phyloP scores from a whole-genome alignment of 2,329 filamentous ascomycete genomes.

The Fusarium sp. region DNA sequence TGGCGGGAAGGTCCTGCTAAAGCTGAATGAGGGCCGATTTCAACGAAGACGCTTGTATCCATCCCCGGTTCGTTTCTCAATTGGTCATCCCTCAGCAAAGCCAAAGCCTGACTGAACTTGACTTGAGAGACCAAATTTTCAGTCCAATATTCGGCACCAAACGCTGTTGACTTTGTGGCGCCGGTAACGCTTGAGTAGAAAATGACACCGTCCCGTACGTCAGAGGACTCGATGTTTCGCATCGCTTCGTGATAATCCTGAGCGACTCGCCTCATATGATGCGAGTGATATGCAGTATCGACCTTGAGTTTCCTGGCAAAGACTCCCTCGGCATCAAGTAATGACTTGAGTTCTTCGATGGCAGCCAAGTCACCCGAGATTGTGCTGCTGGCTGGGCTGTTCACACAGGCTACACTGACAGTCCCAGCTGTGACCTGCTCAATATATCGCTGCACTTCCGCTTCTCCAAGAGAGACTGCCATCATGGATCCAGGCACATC shows the following conservation, averaged over 20 bases:
- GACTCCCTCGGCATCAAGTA: not conserved
- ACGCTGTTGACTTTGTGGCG: not conserved
- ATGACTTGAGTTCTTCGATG: conserved; percentile 1
- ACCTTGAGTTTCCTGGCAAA: conserved; percentile 8
- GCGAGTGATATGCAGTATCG: conserved; percentile 12
- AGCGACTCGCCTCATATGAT: conserved; percentile 1
- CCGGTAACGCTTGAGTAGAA: conserved; percentile 11
- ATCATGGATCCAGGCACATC: conserved; percentile 5
- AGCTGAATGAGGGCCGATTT: conserved; percentile 6
- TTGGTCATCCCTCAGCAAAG: not conserved
- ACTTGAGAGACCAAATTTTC: not conserved
- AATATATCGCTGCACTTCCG: conserved; percentile 4
- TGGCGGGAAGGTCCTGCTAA: conserved; percentile 2
- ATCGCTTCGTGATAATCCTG: not conserved
- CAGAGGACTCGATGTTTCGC: not conserved
- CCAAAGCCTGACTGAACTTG: conserved; percentile 9
- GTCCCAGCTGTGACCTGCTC: not conserved
- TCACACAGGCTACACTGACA: conserved; percentile 6
- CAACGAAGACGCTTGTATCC: not conserved
- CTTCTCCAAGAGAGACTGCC: conserved; percentile 4
- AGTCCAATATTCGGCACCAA: not conserved
- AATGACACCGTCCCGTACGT: not conserved
- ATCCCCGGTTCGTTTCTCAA: not conserved
- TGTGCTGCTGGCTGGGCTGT: conserved; percentile 4
- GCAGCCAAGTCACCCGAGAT: not conserved